Conservation (phyloP, 257 asterid genomes). For the Nicotiana otophora region DNA sequence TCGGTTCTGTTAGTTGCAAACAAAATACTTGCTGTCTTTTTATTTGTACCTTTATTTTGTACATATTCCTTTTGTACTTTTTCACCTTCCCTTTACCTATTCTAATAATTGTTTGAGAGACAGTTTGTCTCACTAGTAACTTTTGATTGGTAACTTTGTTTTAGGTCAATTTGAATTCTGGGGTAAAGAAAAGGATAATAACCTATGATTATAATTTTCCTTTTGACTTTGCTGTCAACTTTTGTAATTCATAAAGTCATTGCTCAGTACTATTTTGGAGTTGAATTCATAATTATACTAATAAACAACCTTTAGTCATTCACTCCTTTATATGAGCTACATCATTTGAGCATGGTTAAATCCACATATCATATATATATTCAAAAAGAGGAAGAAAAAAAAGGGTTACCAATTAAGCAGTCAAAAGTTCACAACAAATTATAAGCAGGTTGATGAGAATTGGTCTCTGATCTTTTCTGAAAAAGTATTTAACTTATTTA, state of each 20-base stretch:
- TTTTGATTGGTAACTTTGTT: neutral
- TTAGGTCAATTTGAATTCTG: neutral
- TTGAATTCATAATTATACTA: neutral
- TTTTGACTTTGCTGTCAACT: neutral
- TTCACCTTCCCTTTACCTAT: neutral
- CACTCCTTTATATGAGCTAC: neutral
- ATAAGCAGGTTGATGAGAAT: neutral
- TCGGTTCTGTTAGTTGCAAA: neutral
- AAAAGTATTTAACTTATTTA: too few species aligned
- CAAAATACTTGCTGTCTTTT: neutral
- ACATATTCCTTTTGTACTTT: constrained; percentile 1
- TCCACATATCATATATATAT: neutral
- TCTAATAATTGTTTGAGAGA: neutral
- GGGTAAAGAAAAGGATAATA: neutral
- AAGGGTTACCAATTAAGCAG: neutral
- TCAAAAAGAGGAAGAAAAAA: too few species aligned
- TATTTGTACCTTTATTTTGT: neutral
- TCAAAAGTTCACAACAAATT: neutral
- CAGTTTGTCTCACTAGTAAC: neutral
- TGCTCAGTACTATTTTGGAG: constrained; percentile 1
- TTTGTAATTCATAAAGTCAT: neutral
- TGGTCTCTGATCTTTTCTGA: neutral
- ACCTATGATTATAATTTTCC: neutral
- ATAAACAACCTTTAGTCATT: neutral
- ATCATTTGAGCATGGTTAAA: constrained; percentile 2